phyloP scores from a whole-genome alignment of 1,284 basidiomycete species.

The Ustilago cynodontis region DNA sequence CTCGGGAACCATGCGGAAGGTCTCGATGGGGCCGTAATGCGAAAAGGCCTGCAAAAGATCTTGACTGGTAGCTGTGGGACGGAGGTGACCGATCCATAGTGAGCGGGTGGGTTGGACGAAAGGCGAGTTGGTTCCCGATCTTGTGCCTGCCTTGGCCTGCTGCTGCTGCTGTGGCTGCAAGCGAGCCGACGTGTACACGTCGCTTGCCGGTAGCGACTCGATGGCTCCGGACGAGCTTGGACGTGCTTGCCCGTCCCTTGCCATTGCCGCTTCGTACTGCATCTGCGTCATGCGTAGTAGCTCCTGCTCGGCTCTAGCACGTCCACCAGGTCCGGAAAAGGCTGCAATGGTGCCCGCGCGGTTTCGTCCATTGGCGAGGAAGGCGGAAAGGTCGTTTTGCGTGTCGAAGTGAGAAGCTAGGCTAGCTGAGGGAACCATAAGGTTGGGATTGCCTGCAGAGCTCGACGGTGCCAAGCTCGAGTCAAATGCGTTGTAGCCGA shows the following conservation, averaged over 20 bases:
- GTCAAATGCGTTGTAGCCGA: slow-evolving; percentile 1
- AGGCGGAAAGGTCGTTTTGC: slow-evolving; percentile 21
- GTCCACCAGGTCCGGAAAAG: slow-evolving; percentile 59
- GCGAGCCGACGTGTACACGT: slow-evolving; percentile 18
- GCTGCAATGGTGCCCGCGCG: slow-evolving; percentile 67
- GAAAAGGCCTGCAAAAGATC: slow-evolving; percentile 94
- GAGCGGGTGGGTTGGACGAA: slow-evolving; percentile 84
- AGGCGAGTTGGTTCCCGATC: slow-evolving; percentile 72
- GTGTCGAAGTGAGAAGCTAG: slow-evolving; percentile 9
- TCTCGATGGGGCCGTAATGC: slow-evolving; percentile 95
- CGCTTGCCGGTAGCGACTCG: slow-evolving; percentile 16
- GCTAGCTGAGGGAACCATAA: slow-evolving; percentile 9
- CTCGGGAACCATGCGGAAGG: slow-evolving; percentile 89
- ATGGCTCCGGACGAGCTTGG: slow-evolving; percentile 27
- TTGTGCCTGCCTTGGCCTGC: slow-evolving; percentile 3
- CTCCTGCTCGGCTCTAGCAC: slow-evolving; percentile 61
- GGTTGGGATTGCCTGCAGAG: slow-evolving; percentile 3
- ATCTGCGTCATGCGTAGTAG: slow-evolving; percentile 52
- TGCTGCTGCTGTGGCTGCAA: slow-evolving; percentile 15
- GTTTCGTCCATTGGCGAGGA: slow-evolving; percentile 39
- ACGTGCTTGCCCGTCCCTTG: slow-evolving; percentile 9
- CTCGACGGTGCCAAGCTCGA: slow-evolving; percentile 8
- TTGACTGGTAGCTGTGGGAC: slow-evolving; percentile 90
- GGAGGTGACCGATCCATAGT: slow-evolving; percentile 96
- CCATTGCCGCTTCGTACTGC: slow-evolving; percentile 26